Evolutionary conservation across 495 filamentous ascomycete species (phyloP).

Genomic region (Penicillium mononematosum): DNA sequence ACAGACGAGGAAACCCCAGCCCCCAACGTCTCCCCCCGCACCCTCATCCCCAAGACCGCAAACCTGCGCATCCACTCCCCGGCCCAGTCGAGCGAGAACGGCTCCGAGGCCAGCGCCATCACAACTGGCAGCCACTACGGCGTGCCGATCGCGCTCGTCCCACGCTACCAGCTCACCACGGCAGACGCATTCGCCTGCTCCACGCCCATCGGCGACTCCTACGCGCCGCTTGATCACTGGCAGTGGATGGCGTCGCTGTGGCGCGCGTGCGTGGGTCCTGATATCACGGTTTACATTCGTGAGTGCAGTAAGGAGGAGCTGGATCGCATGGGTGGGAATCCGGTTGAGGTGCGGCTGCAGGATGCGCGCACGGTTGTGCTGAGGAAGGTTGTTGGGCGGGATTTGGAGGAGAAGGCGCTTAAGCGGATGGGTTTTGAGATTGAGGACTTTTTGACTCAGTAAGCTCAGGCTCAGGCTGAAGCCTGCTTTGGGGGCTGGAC

Average conservation of each 20-base stretch:
- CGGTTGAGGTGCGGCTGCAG: slow-evolving; percentile 53
- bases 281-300: slow-evolving; percentile 71
- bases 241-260: slow-evolving; percentile 97
- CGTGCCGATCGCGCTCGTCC: slow-evolving; percentile 69
- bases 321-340: slow-evolving; percentile 38
- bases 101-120: slow-evolving; percentile 25
- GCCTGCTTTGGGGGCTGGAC: neutral
- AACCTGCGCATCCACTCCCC: slow-evolving; percentile 34
- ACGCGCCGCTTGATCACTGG: slow-evolving; percentile 88
- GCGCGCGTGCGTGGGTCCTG: slow-evolving; percentile 81
- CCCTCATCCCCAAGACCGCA: slow-evolving; percentile 38
- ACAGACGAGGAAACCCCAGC: slow-evolving; percentile 22
- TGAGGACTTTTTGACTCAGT: slow-evolving; percentile 67
- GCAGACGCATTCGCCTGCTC: slow-evolving; percentile 70
- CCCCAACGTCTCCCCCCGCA: slow-evolving; percentile 33
- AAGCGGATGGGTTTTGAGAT: slow-evolving; percentile 79
- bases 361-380: slow-evolving; percentile 60
- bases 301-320: slow-evolving; percentile 48
- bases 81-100: slow-evolving; percentile 28
- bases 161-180: slow-evolving; percentile 72
- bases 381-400: slow-evolving; percentile 41
- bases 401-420: slow-evolving; percentile 64
- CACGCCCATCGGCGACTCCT: slow-evolving; percentile 73
- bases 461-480: neutral
- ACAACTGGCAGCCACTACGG: slow-evolving; percentile 11